Conservation (phyloP, 116 monocot genomes). For the Phalaenopsis hybrid region DNA sequence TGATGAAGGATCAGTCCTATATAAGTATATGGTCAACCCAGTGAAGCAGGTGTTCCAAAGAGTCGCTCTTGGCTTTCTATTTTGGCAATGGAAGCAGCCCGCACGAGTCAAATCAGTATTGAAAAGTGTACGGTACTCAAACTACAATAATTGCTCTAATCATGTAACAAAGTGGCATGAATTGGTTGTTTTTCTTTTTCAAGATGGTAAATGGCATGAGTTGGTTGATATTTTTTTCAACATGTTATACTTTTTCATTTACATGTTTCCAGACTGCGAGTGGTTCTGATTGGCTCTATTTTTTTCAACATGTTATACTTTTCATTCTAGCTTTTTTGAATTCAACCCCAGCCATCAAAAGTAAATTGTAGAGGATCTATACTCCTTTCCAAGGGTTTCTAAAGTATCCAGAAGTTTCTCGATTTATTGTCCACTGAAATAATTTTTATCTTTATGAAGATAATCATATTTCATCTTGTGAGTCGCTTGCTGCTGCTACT, state of each 20-base stretch:
- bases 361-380: too few species aligned
- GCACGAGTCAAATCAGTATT: constrained; percentile 70
- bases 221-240: background rate
- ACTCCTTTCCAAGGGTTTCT: too few species aligned
- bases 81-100: constrained; percentile 98
- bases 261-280: too few species aligned
- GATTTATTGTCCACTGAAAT: too few species aligned
- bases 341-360: too few species aligned
- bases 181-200: background rate
- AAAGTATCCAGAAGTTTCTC: too few species aligned
- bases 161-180: background rate
- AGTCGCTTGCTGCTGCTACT: background rate
- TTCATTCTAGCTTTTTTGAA: too few species aligned
- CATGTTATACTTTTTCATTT: too few species aligned
- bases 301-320: too few species aligned
- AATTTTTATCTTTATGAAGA: too few species aligned
- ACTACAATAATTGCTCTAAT: background rate
- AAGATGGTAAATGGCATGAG: background rate
- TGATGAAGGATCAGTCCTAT: constrained; percentile 28
- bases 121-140: constrained; percentile 56
- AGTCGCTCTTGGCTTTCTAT: constrained; percentile 65
- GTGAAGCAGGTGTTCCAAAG: constrained; percentile 72
- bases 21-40: constrained; percentile 59
- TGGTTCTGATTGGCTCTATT: too few species aligned
- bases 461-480: background rate